These are phyloP conservation scores for Pseudocercospora fuligena DNA, from an alignment of 2,329 filamentous ascomycete species.

Conservation along the genomic window DNA sequence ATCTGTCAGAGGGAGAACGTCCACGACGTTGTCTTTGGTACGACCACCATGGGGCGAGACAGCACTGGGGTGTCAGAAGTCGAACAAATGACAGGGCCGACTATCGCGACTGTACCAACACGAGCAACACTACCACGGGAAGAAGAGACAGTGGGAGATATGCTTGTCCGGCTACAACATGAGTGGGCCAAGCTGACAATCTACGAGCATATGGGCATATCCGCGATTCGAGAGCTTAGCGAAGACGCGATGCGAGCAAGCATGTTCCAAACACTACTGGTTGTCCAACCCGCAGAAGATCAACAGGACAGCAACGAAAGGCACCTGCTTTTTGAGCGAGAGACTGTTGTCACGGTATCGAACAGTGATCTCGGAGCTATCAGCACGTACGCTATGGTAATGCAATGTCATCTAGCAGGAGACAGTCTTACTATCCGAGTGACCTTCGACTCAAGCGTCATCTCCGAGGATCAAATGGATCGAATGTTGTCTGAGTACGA, in stretches of 20 bases:
- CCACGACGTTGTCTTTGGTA: slow-evolving; percentile 12
- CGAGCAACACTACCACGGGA: slow-evolving; percentile 36
- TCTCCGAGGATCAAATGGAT: neutral
- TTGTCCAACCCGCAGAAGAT: slow-evolving; percentile 11
- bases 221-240: slow-evolving; percentile 48
- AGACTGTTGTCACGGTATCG: neutral
- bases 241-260: slow-evolving; percentile 61
- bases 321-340: neutral
- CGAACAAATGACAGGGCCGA: slow-evolving; percentile 12
- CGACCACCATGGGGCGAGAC: slow-evolving; percentile 7
- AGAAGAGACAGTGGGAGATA: neutral
- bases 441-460: slow-evolving; percentile 11
- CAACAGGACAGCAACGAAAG: neutral
- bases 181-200: neutral
- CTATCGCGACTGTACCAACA: slow-evolving; percentile 23
- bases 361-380: slow-evolving; percentile 7
- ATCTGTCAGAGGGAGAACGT: neutral
- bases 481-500: slow-evolving; percentile 7
- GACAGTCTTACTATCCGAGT: neutral
- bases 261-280: slow-evolving; percentile 20
- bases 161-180: slow-evolving; percentile 8
- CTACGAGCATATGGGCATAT: slow-evolving; percentile 44
- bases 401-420: slow-evolving; percentile 8
- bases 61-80: slow-evolving; percentile 3
- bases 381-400: slow-evolving; percentile 15